phyloP scores from a whole-genome alignment of 306 rosid genomes.

The Abrus precatorius region DNA sequence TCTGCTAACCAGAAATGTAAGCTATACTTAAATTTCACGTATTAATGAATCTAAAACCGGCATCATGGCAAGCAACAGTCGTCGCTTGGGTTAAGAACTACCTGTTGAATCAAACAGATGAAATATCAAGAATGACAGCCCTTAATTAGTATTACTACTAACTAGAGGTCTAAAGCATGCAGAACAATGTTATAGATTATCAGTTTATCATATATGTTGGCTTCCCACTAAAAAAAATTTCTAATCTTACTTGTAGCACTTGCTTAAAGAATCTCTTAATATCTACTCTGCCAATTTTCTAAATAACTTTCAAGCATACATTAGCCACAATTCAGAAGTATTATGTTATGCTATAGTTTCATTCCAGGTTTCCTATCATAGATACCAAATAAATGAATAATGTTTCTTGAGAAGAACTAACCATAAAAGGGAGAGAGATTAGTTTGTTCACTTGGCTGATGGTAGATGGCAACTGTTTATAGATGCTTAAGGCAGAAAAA shows the following conservation, averaged over 20 bases:
- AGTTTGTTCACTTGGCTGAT: not conserved
- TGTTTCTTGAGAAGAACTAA: constrained; percentile 9
- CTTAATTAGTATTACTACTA: constrained; percentile 1
- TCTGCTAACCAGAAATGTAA: constrained; percentile 10
- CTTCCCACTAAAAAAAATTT: not conserved
- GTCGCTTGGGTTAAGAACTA: constrained; percentile 4
- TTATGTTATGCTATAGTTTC: constrained; percentile 29
- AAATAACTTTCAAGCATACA: not conserved
- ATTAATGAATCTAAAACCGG: constrained; percentile 18
- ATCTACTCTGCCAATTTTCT: constrained; percentile 25
- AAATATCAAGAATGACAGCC: constrained; percentile 13
- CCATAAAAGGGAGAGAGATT: not conserved
- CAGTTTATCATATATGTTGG: not conserved
- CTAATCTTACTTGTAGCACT: not conserved
- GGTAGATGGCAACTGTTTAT: constrained; percentile 1
- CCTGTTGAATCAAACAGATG: not conserved
- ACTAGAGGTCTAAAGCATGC: not conserved
- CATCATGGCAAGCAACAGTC: constrained; percentile 9
- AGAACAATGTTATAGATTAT: not conserved
- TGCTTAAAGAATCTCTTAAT: constrained; percentile 17
- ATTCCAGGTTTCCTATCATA: constrained; percentile 22
- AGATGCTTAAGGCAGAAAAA: not conserved
- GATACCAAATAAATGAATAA: not conserved
- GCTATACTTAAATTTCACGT: not conserved
- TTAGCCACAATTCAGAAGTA: constrained; percentile 30